Evolutionary conservation across 257 asterid genomes (phyloP).

Genomic region (Solanum chaucha): DNA sequence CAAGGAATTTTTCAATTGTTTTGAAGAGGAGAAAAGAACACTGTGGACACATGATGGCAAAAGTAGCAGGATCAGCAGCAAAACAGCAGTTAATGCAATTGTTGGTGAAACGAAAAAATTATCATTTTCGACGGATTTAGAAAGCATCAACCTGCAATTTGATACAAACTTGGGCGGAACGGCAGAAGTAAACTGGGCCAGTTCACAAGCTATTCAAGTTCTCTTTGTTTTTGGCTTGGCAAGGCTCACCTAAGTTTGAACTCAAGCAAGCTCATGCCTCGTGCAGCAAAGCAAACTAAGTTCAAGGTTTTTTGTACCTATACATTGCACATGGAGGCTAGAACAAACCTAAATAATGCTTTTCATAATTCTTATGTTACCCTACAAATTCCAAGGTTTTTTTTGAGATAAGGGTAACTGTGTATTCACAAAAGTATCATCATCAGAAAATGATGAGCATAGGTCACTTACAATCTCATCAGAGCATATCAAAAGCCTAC

Average conservation of each 20-base stretch:
- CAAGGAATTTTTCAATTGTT: not conserved
- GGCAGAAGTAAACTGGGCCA: not conserved
- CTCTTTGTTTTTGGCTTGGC: not conserved
- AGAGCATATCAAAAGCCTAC: not conserved
- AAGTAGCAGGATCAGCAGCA: not conserved
- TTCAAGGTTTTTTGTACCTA: not conserved
- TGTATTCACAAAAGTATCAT: not conserved
- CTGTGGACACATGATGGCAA: not conserved
- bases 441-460: not conserved
- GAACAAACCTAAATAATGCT: not conserved
- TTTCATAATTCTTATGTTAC: not conserved
- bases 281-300: not conserved
- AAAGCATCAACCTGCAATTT: not conserved
- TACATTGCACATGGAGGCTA: not conserved
- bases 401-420: not conserved
- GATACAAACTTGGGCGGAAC: not conserved
- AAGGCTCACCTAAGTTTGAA: not conserved
- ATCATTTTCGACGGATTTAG: not conserved
- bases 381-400: not conserved
- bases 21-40: not conserved
- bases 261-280: not conserved
- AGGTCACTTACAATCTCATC: not conserved
- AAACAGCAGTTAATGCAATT: not conserved
- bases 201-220: not conserved
- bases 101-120: not conserved